Evolutionary conservation across 208 protist species (phyloP), one percentile per base, ranked within the genome.

Genomic region (Acanthamoeba culbertsoni): DNA sequence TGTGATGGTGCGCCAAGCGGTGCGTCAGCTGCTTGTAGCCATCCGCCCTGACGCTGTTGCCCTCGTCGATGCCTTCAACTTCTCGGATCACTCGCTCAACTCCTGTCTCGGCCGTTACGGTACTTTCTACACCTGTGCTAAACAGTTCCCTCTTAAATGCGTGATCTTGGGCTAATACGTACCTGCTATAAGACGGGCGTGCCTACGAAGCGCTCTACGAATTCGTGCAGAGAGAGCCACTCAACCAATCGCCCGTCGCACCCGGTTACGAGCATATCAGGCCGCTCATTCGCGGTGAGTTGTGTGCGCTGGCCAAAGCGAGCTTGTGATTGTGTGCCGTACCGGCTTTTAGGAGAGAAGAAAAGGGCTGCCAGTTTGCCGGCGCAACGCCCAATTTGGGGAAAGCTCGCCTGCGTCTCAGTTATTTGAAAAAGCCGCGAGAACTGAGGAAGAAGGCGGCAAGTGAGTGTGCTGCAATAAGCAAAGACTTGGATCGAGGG

Each of bases 1-100:
- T 0, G 43, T 37, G 33, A 57, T 84, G 48, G 91, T 93, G 37
- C 91, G 91, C 43, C 46, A 88, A 40, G 73, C 53, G 5, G 51
- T 89, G 33, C 65, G 91, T 4, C 82, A 62, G 31, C 55, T 93
- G n/a, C 48, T 93, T 18, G 91, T 55, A 20, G 91, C 40, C 26
- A 12, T 93, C 28, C 91, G 91, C 37, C 91, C 91, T 43, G 77
- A 93, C 31, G 91, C 91, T 14, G 91, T 93, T 14, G 71, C 71
- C 10, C 35, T 93, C 31, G 91, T 93, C 46, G 91, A 93, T 92
- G 68, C 91, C 1, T 89, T 93, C 63, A 88, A 93, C 91, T 89
- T 90, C 51, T 88, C 91, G n/a, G 91, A 93, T 28, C 77, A 93
- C 75, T 35, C 51, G n/a, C 91, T 93, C 48, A 88, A 84, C 73